These are phyloP conservation scores for Heliocybe sulcata DNA, from an alignment of 1,284 basidiomycete species.

Conservation along the genomic window DNA sequence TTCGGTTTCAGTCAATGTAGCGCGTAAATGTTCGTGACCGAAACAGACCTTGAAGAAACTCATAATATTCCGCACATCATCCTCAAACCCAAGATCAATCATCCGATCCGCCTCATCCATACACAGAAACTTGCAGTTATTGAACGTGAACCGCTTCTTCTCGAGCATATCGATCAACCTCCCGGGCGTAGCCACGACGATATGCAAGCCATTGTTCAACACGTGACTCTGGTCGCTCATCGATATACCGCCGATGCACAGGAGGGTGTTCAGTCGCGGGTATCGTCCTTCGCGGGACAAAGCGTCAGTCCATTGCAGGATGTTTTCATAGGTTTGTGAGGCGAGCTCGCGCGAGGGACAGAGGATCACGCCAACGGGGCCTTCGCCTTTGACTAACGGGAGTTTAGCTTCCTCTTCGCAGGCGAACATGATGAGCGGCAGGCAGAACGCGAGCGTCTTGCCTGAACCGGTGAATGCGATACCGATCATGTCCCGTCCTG, in stretches of 20 bases:
- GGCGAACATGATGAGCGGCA: constrained; percentile 93
- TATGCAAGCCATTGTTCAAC: constrained; percentile 86
- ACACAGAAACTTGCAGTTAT: constrained; percentile 91
- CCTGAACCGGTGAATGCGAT: constrained; percentile 75
- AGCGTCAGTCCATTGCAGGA: constrained; percentile 79
- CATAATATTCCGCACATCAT: constrained; percentile 98
- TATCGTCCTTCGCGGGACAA: constrained; percentile 77
- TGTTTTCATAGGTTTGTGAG: constrained; percentile 93
- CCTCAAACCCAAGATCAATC: constrained; percentile 99
- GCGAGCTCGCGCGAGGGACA: constrained; percentile 95
- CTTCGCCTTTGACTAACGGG: constrained; percentile 88
- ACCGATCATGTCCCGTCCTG: constrained; percentile 92
- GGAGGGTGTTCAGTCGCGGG: constrained; percentile 79
- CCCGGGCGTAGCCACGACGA: constrained; percentile 95
- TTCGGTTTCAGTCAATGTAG: not conserved
- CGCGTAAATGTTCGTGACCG: not conserved
- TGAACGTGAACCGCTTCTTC: constrained; percentile 87
- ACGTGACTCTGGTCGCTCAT: constrained; percentile 96
- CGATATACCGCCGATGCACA: constrained; percentile 97
- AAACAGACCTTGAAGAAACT: constrained; percentile 85
- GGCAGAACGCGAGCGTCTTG: constrained; percentile 80
- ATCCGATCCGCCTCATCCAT: constrained; percentile 99
- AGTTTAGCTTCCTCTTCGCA: constrained; percentile 90
- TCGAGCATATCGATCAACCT: constrained; percentile 96
- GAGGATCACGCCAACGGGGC: constrained; percentile 90